A percentile compares a stretch with the other conserved stretches of the same genome.
These are phyloP conservation scores for Fraxinus dipetala DNA, from an alignment of 305 asterid species.

Conservation along the genomic window DNA sequence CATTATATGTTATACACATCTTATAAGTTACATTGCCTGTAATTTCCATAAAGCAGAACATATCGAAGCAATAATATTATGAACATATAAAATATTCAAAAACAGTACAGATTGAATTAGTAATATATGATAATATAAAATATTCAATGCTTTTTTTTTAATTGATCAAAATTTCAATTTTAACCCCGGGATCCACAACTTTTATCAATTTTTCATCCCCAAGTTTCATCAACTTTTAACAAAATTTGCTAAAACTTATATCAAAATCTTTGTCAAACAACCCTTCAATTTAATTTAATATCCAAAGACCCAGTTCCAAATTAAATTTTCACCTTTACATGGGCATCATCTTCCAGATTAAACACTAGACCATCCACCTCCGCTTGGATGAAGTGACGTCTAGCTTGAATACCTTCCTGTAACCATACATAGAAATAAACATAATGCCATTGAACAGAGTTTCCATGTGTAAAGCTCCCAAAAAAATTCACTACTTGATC, in stretches of 20 bases:
- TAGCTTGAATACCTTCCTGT: slow-evolving; percentile 42
- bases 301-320: background rate
- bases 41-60: background rate
- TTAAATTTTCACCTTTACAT: slow-evolving; percentile 43
- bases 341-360: slow-evolving; percentile 56
- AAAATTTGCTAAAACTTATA: background rate
- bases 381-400: slow-evolving; percentile 42
- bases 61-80: background rate
- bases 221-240: background rate
- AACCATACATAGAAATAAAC: background rate
- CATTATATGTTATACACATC: background rate
- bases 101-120: background rate
- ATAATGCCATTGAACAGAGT: background rate
- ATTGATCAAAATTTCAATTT: background rate
- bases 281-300: background rate
- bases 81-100: background rate
- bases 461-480: background rate
- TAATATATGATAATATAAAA: background rate
- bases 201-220: background rate
- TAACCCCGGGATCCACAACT: background rate
- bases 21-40: background rate
- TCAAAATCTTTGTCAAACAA: background rate
- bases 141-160: background rate
- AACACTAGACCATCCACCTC: slow-evolving; percentile 50
- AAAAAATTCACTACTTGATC: background rate